Base-by-base conservation (phyloP, 768 basidiomycete genomes). In the Podaxis mareebaensis region DNA sequence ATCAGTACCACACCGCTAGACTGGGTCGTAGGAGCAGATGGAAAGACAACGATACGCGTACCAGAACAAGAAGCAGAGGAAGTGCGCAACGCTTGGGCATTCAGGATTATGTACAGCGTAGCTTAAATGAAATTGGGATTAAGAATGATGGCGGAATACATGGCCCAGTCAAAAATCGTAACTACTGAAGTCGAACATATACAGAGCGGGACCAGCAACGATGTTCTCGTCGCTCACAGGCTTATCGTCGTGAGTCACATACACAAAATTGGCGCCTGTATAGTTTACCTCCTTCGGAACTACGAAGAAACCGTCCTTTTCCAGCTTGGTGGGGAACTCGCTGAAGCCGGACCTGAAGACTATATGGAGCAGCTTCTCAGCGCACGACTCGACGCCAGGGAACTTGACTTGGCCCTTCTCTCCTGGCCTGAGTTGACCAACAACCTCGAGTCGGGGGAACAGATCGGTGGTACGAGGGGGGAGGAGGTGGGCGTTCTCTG, bases 151-250 rank as follows among this genome's bases (percentile, higher is more conserved):
- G 8, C 10, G 33, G 26, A 40, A 52, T 53, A 52, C 59, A 60
- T 36, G n/a, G 15, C 12, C 15, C 5, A 6, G 24, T 36, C n/a
- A 62, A 12, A 49, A 36, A 44, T 44, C 30, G 3, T n/a, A 8
- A 26, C 61, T 62, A 38, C 75, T 73, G 56, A 72, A 81, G 30
- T 71, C 69, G 69, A 84, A 80, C 46, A 68, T 69, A 30, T 82
- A 66, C 67, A 87, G 76, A 17, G 80, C 75, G 8, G 85, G 85
- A 2, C 88, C 88, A 40, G 86, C 87, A 40, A 90, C 72, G 28
- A 81, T 84, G 63, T 74, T 82, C 33, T 77, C 76, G 61, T 86
- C 84, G 33, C 71, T 71, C 24, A 80, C 74, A 15, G 71, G 70
- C 20, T 17, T 28, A 8, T 48, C 53, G 17, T 62, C 26, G 10